phyloP scores from a whole-genome alignment of 169 alveolate species.

The Eimeria falciformis region DNA sequence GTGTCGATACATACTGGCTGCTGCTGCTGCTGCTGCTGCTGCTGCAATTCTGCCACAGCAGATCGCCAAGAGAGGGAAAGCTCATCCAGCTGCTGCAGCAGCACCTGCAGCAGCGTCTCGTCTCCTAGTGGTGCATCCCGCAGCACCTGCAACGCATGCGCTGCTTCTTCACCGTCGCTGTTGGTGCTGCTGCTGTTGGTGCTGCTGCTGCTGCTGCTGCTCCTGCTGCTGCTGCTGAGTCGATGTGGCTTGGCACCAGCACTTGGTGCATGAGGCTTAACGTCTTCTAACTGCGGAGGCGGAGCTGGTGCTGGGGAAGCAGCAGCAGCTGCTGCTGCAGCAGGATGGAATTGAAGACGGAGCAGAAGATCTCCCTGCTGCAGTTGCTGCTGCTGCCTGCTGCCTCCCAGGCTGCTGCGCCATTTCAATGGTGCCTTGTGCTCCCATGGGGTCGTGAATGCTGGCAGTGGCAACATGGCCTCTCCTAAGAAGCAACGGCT shows the following conservation, averaged over 20 bases:
- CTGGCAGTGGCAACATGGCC: slow-evolving; percentile 54
- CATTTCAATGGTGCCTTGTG: slow-evolving; percentile 58
- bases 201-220: slow-evolving; percentile 53
- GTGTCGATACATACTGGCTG: slow-evolving; percentile 34
- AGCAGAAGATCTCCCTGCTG: slow-evolving; percentile 41
- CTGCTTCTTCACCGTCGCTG: background rate
- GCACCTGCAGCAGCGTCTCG: slow-evolving; percentile 21
- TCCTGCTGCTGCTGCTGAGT: slow-evolving; percentile 28
- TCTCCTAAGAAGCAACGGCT: slow-evolving; percentile 51
- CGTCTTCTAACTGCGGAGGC: no score
- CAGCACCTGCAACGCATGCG: background rate
- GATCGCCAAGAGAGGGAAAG: slow-evolving; percentile 27
- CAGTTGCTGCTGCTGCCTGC: slow-evolving; percentile 34
- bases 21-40: slow-evolving; percentile 6
- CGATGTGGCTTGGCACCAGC: background rate
- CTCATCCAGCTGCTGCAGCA: slow-evolving; percentile 70
- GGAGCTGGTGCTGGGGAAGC: background rate
- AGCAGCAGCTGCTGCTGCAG: background rate
- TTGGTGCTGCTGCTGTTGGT: background rate
- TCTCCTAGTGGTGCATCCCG: slow-evolving; percentile 13
- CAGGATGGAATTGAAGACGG: slow-evolving; percentile 61
- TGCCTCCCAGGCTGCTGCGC: slow-evolving; percentile 69
- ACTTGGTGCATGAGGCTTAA: background rate
- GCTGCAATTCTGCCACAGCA: slow-evolving; percentile 14
- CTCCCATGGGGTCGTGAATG: slow-evolving; percentile 61